Base-by-base conservation (phyloP, 2,329 filamentous ascomycete species). In the Neonectria ditissima region DNA sequence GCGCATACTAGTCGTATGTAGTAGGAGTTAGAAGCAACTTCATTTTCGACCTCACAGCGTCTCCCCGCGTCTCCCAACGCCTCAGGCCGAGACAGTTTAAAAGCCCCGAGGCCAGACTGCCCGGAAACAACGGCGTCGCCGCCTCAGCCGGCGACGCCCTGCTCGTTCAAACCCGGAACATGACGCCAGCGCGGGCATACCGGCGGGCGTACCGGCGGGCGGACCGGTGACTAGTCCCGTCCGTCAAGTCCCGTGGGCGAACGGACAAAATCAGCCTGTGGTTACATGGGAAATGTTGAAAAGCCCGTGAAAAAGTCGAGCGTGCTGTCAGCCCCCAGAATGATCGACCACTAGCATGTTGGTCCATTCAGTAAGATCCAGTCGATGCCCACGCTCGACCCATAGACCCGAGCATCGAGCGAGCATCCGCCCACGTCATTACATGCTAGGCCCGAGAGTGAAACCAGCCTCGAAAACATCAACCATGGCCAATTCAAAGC, bases 331-430 rank as follows among this genome's bases (percentile, higher is more conserved):
- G 14, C 18, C 59, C 37, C 60, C 47, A 18, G 24, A 26, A 69
- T 68, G 69, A 71, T 71, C 66, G 68, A 61, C 66, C 45, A 51
- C 65, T 64, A 53, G 59, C 55, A 45, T 62, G 43, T 58, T 18
- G 20, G 43, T 55, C n/a, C 16, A 63, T 43, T 30, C 58, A 41
- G 3, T 20, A 10, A 55, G 18, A 22, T 32, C 56, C 48, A 24
- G 32, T 39, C 53, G 10, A 28, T 34, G 45, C 55, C 44, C 44
- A 50, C 28, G 32, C 24, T 45, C 11, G 24, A 30, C 6, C 14
- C 34, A 43, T 50, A n/a, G 45, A 11, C 28, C 43, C 24, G 26
- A 9, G 30, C n/a, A 48, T 28, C 43, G 37, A 39, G 30, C 32
- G 20, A 14, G 5, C 22, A 39, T 56, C 18, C 16, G 20, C 39